Base-by-base conservation (phyloP, 1,139 yeast species). In the Debaryomyces psychrophilus region DNA sequence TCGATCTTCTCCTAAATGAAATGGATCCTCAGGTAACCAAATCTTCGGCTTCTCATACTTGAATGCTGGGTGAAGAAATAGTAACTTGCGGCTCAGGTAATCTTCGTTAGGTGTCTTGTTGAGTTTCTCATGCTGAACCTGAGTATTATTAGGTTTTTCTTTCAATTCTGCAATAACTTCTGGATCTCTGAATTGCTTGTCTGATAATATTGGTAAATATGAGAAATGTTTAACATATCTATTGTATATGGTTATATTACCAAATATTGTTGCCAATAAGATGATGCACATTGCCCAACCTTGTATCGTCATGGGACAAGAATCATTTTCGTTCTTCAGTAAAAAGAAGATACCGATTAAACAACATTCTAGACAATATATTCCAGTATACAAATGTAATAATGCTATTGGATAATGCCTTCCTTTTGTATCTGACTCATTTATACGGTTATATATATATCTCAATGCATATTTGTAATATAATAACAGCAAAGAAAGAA, bases 351-450 rank as follows among this genome's bases (percentile, higher is more conserved):
- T 66, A 0, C 97, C 97, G 36, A 88, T 74, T 56, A 90, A 65
- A 55, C 92, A 87, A 33, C 85, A 71, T 56, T 90, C 95, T 59
- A 88, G 73, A 56, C 90, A 86, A 60, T 90, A 90, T 1, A 90
- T 64, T 0, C 97, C 97, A 1, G 86, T 73, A 59, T 85, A 87
- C 37, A 89, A 65, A 50, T 90, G 96, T 47, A 85, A 74, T 20
- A 90, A 63, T 0, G 96, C 95, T 4, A 72, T 71, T 1, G 95
- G 90, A 59, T 87, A 90, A 37, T 85, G 69, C 49, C 68, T 71
- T 0, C 96, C 96, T 56, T 76, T 69, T 0, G 92, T 82, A 57
- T 89, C 95, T 0, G 87, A 77, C 17, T 59, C 65, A 49, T 81
- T 77, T 18, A 67, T 64, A 48, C 69, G 71, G 51, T 71, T 71